Evolutionary conservation across 2,329 filamentous ascomycete species (phyloP).

Genomic region (Emergomyces orientalis): DNA sequence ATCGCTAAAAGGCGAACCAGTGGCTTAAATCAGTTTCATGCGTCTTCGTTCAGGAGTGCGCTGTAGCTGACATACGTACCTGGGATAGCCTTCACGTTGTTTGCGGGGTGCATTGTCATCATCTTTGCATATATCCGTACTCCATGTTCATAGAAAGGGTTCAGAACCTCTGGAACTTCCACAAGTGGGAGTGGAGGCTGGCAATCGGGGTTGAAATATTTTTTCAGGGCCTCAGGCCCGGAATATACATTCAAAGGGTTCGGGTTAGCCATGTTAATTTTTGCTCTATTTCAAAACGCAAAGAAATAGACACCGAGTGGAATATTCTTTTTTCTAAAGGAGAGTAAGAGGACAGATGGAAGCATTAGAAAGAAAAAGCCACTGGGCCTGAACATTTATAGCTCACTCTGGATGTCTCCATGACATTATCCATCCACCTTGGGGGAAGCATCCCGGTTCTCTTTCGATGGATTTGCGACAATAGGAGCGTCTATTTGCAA

Average conservation of each 20-base stretch:
- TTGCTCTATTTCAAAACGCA: neutral
- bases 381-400: neutral
- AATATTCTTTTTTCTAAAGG: neutral
- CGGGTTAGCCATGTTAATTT: slow-evolving; percentile 18
- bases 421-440: neutral
- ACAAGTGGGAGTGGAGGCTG: slow-evolving; percentile 52
- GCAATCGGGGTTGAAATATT: slow-evolving; percentile 52
- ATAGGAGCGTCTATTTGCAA: neutral
- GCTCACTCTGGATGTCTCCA: neutral
- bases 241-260: slow-evolving; percentile 48
- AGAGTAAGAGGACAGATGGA: neutral
- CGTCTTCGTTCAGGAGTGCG: neutral
- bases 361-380: too few relatives aligned
- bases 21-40: neutral
- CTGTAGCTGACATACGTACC: slow-evolving; percentile 9
- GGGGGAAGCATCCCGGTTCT: neutral
- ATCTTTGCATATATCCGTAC: slow-evolving; percentile 58
- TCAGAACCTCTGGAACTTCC: slow-evolving; percentile 49
- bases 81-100: slow-evolving; percentile 57
- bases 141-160: slow-evolving; percentile 49
- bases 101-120: slow-evolving; percentile 55
- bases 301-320: slow-evolving; percentile 2
- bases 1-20: slow-evolving; percentile 30
- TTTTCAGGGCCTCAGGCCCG: slow-evolving; percentile 47
- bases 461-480: neutral